Evolutionary conservation across 78 protist species (phyloP), one percentile per base, ranked within the genome.

Genomic region (Dictyostelium citrinum): DNA sequence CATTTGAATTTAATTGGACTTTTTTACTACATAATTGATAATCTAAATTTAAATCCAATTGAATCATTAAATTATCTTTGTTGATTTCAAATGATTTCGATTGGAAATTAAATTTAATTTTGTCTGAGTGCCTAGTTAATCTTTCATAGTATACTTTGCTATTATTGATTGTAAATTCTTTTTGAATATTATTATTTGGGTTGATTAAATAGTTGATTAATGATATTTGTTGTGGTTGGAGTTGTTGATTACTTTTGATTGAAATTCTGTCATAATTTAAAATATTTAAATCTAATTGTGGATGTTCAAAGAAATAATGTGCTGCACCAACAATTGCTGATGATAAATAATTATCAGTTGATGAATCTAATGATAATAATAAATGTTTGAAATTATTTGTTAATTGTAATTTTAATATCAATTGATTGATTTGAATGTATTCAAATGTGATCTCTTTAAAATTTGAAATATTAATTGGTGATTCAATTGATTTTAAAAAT

Each of bases 371-470:
- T 37, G 81, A 75, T 24, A 75, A 0, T 75, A 75, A 43, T 16
- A 75, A 16, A 75, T 75, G 81, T 75, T 75, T 75, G 35, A 64
- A 64, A 11, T 27, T 27, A 43, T 33, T 17, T 41, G 35, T 6
- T 43, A 33, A n/a, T 43, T 71, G 27, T 1, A 55, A 27, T 31
- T 86, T 75, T 43, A 77, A 45, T 45, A 86, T 12, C 1, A 35
- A 11, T 77, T 86, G 92, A 45, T 86, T 77, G 20, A 86, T n/a
- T n/a, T 86, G 78, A 39, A 86, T 58, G 49, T 76, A 86, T 29
- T 77, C 84, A 55, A 27, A 24, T 0, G 84, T 64, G 2, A 24
- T 16, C 1, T 35, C 24, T 37, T 61, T 55, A 37, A 55, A 86
- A 77, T 75, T 86, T 9, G 24, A 14, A 24, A 37, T 78, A 29